Conservation (phyloP, 352 stramenopile species). For the Hyaloperonospora arabidopsidis region DNA sequence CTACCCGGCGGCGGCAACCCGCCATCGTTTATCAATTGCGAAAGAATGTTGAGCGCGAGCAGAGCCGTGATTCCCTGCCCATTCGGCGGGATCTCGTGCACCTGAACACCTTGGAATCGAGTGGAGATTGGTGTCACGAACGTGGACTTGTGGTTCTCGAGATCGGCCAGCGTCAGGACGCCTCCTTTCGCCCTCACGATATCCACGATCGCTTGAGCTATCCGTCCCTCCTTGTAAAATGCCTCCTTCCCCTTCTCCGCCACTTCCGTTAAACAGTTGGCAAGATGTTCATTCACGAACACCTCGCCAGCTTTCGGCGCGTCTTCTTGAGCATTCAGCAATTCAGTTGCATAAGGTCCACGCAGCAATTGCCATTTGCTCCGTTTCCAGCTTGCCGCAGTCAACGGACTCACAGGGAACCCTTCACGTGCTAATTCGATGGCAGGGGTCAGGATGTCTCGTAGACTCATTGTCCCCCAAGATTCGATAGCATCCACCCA, state of each 20-base stretch:
- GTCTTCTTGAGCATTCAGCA: constrained; percentile 44
- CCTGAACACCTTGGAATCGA: constrained; percentile 72
- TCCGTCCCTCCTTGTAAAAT: constrained; percentile 71
- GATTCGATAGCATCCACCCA: constrained; percentile 87
- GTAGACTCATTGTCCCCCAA: constrained; percentile 81
- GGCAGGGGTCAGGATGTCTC: constrained; percentile 84
- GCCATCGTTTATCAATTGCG: constrained; percentile 42
- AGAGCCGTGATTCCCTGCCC: constrained; percentile 94
- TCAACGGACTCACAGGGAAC: constrained; percentile 89
- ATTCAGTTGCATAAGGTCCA: constrained; percentile 40
- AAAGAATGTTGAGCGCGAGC: constrained; percentile 91
- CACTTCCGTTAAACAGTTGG: constrained; percentile 78
- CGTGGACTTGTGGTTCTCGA: constrained; percentile 73
- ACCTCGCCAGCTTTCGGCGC: constrained; percentile 61
- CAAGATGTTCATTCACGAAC: constrained; percentile 86
- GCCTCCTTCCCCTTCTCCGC: constrained; percentile 79
- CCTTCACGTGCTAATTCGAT: constrained; percentile 88
- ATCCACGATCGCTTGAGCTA: constrained; percentile 86
- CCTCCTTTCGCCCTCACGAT: constrained; percentile 55
- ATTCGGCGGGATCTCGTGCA: constrained; percentile 94
- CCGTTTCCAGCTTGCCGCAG: constrained; percentile 75
- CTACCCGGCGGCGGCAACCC: constrained; percentile 36
- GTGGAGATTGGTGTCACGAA: constrained; percentile 90
- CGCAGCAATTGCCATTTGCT: constrained; percentile 62
- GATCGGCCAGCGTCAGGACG: constrained; percentile 79